phyloP scores from a whole-genome alignment of 2,329 filamentous ascomycete genomes.

The Exophiala spinifera region DNA sequence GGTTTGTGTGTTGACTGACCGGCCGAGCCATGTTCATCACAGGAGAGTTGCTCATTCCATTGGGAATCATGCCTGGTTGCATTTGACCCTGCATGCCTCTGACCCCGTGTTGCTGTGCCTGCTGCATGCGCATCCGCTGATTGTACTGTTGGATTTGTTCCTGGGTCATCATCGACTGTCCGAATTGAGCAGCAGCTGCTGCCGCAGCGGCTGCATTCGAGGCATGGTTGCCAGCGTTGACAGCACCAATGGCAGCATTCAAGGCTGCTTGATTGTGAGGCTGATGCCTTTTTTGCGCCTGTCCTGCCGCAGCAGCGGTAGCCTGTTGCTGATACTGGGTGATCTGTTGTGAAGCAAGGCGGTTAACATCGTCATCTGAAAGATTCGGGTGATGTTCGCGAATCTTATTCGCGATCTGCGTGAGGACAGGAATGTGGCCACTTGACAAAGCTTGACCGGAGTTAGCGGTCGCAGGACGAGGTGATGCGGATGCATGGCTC shows the following conservation, averaged over 20 bases:
- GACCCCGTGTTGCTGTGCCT: conserved; percentile 39
- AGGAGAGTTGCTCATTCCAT: conserved; percentile 40
- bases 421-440: conserved; percentile 55
- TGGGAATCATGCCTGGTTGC: conserved; percentile 28
- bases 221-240: conserved; percentile 41
- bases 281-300: conserved; percentile 29
- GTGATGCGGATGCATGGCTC: conserved; percentile 45
- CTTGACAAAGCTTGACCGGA: conserved; percentile 49
- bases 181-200: conserved; percentile 20
- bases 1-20: conserved; percentile 28
- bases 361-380: conserved; percentile 53
- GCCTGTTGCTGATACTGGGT: conserved; percentile 41
- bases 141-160: conserved; percentile 51
- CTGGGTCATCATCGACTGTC: conserved; percentile 43
- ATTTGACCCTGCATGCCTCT: conserved; percentile 27
- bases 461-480: conserved; percentile 42
- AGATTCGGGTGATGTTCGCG: conserved; percentile 51
- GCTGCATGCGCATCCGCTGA: conserved; percentile 53
- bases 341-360: conserved; percentile 52
- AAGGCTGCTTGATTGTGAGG: conserved; percentile 51
- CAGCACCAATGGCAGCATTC: conserved; percentile 48
- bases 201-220: conserved; percentile 32
- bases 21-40: conserved; percentile 42
- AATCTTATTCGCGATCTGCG: conserved; percentile 52
- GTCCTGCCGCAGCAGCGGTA: conserved; percentile 37